phyloP scores from a whole-genome alignment of 2,329 filamentous ascomycete species.

The Paecilomyces dactylethromorphus region DNA sequence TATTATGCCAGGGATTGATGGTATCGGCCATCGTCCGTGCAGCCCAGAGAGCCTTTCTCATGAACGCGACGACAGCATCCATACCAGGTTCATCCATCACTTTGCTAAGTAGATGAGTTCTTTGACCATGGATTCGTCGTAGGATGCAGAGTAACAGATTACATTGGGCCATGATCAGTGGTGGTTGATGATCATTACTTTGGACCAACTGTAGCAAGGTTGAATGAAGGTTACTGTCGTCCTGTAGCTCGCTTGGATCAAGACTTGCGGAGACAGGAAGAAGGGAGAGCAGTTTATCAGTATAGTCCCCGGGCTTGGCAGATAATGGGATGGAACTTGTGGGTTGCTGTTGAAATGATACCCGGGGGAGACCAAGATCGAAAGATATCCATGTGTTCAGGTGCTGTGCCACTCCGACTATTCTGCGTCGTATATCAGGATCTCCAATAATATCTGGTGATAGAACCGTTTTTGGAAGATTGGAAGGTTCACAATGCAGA shows the following conservation, averaged over 20 bases:
- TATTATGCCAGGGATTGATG: conserved; percentile 52
- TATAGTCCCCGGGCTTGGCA: conserved; percentile 34
- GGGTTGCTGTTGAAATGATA: conserved; percentile 42
- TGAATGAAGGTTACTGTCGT: conserved; percentile 37
- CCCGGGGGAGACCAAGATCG: conserved; percentile 50
- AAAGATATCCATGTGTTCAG: conserved; percentile 56
- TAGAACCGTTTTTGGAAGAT: neutral
- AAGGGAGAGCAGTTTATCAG: conserved; percentile 46
- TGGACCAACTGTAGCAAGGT: conserved; percentile 38
- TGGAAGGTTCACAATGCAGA: conserved; percentile 23
- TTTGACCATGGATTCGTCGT: conserved; percentile 47
- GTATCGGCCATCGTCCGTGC: conserved; percentile 41
- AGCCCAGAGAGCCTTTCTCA: conserved; percentile 39
- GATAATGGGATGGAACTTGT: conserved; percentile 27
- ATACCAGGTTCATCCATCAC: conserved; percentile 25
- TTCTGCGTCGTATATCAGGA: conserved; percentile 35
- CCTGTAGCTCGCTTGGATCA: conserved; percentile 44
- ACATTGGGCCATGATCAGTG: conserved; percentile 45
- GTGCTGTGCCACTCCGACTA: conserved; percentile 49
- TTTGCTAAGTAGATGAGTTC: conserved; percentile 36
- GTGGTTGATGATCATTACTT: conserved; percentile 33
- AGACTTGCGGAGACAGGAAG: conserved; percentile 49
- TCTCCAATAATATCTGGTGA: conserved; percentile 2
- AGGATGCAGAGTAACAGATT: conserved; percentile 53
- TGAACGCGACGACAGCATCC: conserved; percentile 43